Evolutionary conservation across 2,329 filamentous ascomycete species (phyloP).

Genomic region (Xylaria sp.): DNA sequence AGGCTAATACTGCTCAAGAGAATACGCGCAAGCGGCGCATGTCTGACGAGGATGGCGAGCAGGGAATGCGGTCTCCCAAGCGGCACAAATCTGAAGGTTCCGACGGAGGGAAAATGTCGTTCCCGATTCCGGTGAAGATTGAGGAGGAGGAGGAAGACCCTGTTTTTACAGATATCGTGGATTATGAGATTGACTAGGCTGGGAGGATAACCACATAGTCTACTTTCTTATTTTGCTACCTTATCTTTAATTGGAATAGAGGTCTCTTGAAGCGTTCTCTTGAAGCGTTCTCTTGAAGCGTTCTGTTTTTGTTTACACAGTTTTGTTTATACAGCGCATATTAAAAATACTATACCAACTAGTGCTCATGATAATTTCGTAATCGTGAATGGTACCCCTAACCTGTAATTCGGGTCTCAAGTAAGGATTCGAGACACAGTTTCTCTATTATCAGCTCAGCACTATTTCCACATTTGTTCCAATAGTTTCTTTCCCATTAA

Average conservation of each 20-base stretch:
- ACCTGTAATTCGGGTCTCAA: too few relatives aligned
- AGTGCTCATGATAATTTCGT: neutral
- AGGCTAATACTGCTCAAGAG: neutral
- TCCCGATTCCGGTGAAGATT: too few relatives aligned
- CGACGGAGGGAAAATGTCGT: too few relatives aligned
- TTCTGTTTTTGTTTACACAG: slow-evolving; percentile 1
- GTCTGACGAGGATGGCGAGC: neutral
- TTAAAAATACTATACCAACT: slow-evolving; percentile 2
- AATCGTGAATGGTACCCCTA: neutral
- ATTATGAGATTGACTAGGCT: neutral
- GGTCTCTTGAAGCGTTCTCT: neutral
- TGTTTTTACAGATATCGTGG: too few relatives aligned
- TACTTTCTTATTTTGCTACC: neutral
- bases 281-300: neutral
- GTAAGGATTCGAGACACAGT: too few relatives aligned
- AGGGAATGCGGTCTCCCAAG: too few relatives aligned
- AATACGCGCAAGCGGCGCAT: neutral
- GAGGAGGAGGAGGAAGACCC: too few relatives aligned
- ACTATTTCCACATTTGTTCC: too few relatives aligned
- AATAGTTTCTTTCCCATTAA: too few relatives aligned
- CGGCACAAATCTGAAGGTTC: too few relatives aligned
- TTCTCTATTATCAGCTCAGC: neutral
- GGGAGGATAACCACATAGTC: neutral
- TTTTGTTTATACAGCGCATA: neutral
- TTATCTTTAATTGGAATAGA: neutral